Evolutionary conservation across 495 filamentous ascomycete genomes (phyloP).

Genomic region (Xylaria castorea): DNA sequence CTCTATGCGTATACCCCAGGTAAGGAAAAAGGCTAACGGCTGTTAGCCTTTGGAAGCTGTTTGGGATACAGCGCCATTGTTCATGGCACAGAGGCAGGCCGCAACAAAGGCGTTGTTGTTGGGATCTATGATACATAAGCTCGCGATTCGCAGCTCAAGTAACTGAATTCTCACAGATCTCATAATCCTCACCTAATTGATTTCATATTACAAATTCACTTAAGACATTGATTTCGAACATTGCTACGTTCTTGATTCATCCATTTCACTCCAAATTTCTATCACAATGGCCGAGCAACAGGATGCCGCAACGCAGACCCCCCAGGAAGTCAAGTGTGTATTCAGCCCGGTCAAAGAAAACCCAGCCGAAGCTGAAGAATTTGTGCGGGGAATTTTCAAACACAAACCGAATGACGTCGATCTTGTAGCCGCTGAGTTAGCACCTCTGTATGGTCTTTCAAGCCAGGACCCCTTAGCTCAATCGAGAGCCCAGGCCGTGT

Average conservation of each 20-base stretch:
- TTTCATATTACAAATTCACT: neutral
- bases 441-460: slow-evolving; percentile 43
- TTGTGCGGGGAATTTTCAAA: neutral
- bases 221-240: neutral
- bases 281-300: neutral
- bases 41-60: neutral
- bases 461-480: slow-evolving; percentile 18
- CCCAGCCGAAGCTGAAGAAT: slow-evolving; percentile 1
- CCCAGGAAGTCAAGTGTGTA: neutral
- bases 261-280: neutral
- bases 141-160: neutral
- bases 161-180: neutral
- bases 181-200: neutral
- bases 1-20: neutral
- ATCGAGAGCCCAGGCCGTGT: slow-evolving; percentile 30
- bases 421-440: slow-evolving; percentile 23
- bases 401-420: slow-evolving; percentile 12
- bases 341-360: neutral
- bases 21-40: neutral
- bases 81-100: neutral
- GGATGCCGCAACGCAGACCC: neutral
- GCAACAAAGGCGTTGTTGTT: slow-evolving; percentile 14
- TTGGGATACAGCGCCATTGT: neutral
- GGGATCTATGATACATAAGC: neutral
- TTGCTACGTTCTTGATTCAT: neutral